These are phyloP conservation scores for Vigna trinervia DNA, from an alignment of 306 rosid species.

Conservation along the genomic window DNA sequence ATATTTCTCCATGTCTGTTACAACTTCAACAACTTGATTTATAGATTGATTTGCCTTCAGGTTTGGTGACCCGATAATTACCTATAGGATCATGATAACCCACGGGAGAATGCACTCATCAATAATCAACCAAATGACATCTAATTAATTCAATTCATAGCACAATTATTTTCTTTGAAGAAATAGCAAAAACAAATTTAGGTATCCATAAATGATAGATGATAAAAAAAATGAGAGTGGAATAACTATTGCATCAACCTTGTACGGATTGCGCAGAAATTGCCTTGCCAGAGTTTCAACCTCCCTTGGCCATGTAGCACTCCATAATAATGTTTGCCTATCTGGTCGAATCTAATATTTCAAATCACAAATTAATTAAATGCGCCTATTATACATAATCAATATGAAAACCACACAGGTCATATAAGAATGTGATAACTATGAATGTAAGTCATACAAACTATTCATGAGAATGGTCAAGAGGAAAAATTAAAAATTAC, in stretches of 20 bases:
- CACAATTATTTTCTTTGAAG: neutral
- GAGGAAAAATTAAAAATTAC: neutral
- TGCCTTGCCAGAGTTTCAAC: conserved; percentile 94
- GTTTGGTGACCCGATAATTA: conserved; percentile 77
- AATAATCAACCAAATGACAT: conserved; percentile 27
- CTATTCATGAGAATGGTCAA: neutral
- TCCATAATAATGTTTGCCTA: conserved; percentile 97
- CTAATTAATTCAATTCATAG: conserved; percentile 19
- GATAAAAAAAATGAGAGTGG: conserved; percentile 25
- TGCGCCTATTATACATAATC: conserved; percentile 22
- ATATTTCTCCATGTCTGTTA: conserved; percentile 80
- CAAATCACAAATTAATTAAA: conserved; percentile 35
- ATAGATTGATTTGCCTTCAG: conserved; percentile 95
- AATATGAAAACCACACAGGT: neutral
- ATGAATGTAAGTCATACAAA: neutral
- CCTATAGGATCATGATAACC: conserved; percentile 55
- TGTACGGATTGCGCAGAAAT: conserved; percentile 81
- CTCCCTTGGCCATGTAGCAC: conserved; percentile 99
- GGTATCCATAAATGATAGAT: conserved; percentile 26
- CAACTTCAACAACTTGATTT: conserved; percentile 83
- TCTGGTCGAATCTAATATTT: conserved; percentile 89
- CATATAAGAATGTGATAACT: neutral
- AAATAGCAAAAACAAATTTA: neutral
- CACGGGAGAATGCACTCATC: conserved; percentile 21
- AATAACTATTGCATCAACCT: conserved; percentile 58